Percentiles rank a stretch among this genome's conserved stretches.
Evolutionary conservation across 1,284 basidiomycete genomes (phyloP).

Genomic region (Kwoniella shivajii): DNA sequence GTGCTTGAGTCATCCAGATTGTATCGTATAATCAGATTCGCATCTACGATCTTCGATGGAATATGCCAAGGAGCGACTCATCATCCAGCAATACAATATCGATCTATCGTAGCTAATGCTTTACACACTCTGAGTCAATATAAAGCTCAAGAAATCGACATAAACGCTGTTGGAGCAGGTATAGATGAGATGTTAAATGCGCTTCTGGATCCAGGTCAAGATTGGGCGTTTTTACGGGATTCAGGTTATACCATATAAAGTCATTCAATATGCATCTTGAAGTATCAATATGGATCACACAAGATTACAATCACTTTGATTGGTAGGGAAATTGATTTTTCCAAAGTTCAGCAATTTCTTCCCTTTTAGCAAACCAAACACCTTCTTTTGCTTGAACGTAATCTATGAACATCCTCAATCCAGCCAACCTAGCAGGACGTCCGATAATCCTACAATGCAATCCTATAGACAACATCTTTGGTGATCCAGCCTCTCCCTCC

Average conservation of each 20-base stretch:
- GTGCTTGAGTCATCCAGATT: neutral
- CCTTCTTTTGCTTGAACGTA: conserved; percentile 40
- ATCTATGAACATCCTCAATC: conserved; percentile 47
- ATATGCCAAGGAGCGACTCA: neutral
- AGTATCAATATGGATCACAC: no score
- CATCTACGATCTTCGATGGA: neutral
- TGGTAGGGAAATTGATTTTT: conserved; percentile 42
- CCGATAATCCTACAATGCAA: conserved; percentile 53
- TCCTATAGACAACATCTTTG: conserved; percentile 45
- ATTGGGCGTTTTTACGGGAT: neutral
- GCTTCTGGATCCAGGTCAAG: neutral
- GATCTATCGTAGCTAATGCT: neutral
- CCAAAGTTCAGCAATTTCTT: conserved; percentile 52
- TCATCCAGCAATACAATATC: neutral
- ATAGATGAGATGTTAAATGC: neutral
- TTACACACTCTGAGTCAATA: neutral
- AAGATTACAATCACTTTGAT: neutral
- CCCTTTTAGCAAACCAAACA: conserved; percentile 52
- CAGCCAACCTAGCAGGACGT: conserved; percentile 48
- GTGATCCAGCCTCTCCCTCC: conserved; percentile 26
- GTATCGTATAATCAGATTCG: neutral
- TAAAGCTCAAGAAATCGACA: neutral
- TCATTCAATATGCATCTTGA: no score
- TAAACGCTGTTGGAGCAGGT: neutral
- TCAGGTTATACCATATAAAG: neutral